Conservation (phyloP, 805 yeast species). For the Isabelozyma gotoi region DNA sequence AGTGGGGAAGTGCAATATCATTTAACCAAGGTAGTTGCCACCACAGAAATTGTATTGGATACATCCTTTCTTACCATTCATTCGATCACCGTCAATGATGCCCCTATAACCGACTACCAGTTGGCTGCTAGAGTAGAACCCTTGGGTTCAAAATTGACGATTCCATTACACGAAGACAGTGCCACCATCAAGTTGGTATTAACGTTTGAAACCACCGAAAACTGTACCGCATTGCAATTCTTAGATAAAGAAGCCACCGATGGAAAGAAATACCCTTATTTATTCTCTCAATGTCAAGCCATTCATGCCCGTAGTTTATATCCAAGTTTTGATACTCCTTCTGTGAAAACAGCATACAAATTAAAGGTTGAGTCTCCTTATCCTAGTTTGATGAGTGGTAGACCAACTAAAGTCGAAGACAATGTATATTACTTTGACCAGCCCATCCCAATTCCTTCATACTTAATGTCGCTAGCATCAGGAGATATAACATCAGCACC, state of each 20-base stretch:
- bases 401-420: slow-evolving; percentile 12
- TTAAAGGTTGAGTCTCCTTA: slow-evolving; percentile 61
- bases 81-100: slow-evolving; percentile 44
- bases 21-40: slow-evolving; percentile 28
- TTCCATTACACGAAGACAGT: slow-evolving; percentile 16
- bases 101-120: slow-evolving; percentile 21
- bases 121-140: slow-evolving; percentile 48
- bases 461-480: slow-evolving; percentile 79
- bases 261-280: slow-evolving; percentile 65
- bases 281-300: slow-evolving; percentile 90
- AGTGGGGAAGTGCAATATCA: slow-evolving; percentile 55
- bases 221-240: slow-evolving; percentile 87
- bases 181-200: slow-evolving; percentile 33
- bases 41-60: slow-evolving; percentile 54
- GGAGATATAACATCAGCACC: slow-evolving; percentile 69
- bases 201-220: slow-evolving; percentile 65
- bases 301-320: slow-evolving; percentile 85
- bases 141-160: slow-evolving; percentile 56
- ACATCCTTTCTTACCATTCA: slow-evolving; percentile 59
- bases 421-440: slow-evolving; percentile 56
- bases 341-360: slow-evolving; percentile 66
- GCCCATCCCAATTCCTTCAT: slow-evolving; percentile 82
- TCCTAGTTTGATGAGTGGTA: slow-evolving; percentile 76
- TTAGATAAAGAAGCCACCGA: slow-evolving; percentile 71
- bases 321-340: slow-evolving; percentile 91